Evolutionary conservation across 1,139 yeast species (phyloP).

Genomic region (Geotrichum aggregatum): DNA sequence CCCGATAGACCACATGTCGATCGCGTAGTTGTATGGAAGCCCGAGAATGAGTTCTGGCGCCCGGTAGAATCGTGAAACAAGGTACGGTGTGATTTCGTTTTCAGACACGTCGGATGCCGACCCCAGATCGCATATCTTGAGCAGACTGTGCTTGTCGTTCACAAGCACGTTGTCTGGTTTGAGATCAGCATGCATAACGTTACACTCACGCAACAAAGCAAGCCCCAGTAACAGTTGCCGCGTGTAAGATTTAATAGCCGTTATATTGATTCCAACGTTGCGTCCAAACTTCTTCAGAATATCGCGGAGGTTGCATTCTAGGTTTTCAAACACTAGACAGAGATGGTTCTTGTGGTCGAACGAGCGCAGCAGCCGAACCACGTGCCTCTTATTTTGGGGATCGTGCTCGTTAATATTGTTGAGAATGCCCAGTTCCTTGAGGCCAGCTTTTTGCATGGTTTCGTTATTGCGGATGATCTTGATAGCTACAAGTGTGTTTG

Average conservation of each 20-base stretch:
- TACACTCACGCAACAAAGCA: slow-evolving; percentile 70
- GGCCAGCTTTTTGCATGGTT: slow-evolving; percentile 55
- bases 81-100: slow-evolving; percentile 81
- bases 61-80: slow-evolving; percentile 80
- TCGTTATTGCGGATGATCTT: slow-evolving; percentile 58
- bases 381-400: slow-evolving; percentile 58
- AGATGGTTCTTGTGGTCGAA: slow-evolving; percentile 84
- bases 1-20: slow-evolving; percentile 90
- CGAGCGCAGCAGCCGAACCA: slow-evolving; percentile 69
- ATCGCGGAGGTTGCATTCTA: slow-evolving; percentile 75
- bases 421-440: slow-evolving; percentile 71
- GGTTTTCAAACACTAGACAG: slow-evolving; percentile 77
- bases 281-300: slow-evolving; percentile 74
- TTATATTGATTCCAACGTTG: slow-evolving; percentile 56
- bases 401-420: slow-evolving; percentile 68
- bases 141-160: slow-evolving; percentile 73
- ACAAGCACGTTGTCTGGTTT: slow-evolving; percentile 84
- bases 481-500: slow-evolving; percentile 61
- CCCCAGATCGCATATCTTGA: slow-evolving; percentile 87
- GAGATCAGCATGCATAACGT: slow-evolving; percentile 79
- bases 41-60: slow-evolving; percentile 92
- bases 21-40: slow-evolving; percentile 70
- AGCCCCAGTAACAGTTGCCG: slow-evolving; percentile 76
- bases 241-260: slow-evolving; percentile 77
- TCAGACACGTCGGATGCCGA: slow-evolving; percentile 73